Evolutionary conservation across 2,329 filamentous ascomycete species (phyloP).

Genomic region (Calonectria hongkongensis): DNA sequence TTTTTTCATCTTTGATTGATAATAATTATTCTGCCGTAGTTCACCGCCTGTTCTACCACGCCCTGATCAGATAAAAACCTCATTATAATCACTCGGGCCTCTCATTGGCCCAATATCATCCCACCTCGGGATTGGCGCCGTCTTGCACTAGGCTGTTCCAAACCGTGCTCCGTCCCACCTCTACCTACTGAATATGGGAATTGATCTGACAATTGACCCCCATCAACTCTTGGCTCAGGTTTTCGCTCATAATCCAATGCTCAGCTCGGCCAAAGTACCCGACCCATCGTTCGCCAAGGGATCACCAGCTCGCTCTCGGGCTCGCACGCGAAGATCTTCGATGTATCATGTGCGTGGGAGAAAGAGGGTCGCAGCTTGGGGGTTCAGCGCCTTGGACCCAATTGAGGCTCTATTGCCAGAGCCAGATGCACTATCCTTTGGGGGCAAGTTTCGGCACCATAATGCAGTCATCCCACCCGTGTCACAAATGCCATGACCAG

Average conservation of each 20-base stretch:
- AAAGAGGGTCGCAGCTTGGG: slow-evolving; percentile 10
- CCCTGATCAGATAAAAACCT: slow-evolving; percentile 41
- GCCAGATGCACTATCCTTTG: background rate
- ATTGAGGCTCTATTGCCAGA: slow-evolving; percentile 6
- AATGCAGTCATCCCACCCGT: slow-evolving; percentile 9
- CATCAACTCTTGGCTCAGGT: slow-evolving; percentile 23
- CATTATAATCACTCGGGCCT: slow-evolving; percentile 7
- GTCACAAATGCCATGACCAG: slow-evolving; percentile 11
- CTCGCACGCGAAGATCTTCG: background rate
- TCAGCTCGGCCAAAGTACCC: background rate
- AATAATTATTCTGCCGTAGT: slow-evolving; percentile 21
- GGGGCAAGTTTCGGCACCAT: slow-evolving; percentile 8
- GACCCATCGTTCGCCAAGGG: slow-evolving; percentile 22
- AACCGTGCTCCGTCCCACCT: slow-evolving; percentile 18
- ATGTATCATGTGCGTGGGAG: slow-evolving; percentile 11
- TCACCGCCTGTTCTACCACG: slow-evolving; percentile 9
- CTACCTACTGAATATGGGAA: slow-evolving; percentile 8
- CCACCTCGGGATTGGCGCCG: slow-evolving; percentile 25
- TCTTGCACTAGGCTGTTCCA: slow-evolving; percentile 8
- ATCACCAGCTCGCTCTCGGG: slow-evolving; percentile 1
- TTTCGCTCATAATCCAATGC: slow-evolving; percentile 20
- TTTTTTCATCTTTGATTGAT: slow-evolving; percentile 3
- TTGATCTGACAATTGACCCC: slow-evolving; percentile 12
- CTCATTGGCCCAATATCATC: slow-evolving; percentile 35
- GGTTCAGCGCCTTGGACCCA: background rate